Conservation (phyloP, 1,139 yeast species). For the Saccharomyces hybrid region DNA sequence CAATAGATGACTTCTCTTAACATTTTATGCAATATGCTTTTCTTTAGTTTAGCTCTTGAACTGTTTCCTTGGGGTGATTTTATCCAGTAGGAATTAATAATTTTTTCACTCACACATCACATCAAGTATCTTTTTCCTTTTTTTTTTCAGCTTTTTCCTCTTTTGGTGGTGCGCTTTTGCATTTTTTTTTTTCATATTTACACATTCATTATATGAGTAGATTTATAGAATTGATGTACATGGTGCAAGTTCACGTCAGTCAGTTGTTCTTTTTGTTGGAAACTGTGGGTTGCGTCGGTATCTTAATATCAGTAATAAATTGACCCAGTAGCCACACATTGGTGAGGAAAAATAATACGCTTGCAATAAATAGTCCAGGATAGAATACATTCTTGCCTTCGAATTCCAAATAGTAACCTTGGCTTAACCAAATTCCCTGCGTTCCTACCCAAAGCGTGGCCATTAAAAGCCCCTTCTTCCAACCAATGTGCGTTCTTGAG, state of each 20-base stretch:
- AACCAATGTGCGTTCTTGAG: slow-evolving; percentile 32
- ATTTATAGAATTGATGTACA: neutral
- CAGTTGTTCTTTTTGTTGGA: neutral
- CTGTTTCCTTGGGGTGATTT: neutral
- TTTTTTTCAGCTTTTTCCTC: neutral
- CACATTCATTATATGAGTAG: neutral
- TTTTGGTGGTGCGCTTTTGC: neutral
- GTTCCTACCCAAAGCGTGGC: slow-evolving; percentile 55
- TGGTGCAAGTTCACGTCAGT: too few relatives aligned
- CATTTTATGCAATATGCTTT: neutral
- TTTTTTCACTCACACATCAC: neutral
- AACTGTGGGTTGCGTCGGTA: neutral
- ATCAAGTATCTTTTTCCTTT: neutral
- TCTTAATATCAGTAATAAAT: slow-evolving; percentile 35
- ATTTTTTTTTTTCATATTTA: neutral
- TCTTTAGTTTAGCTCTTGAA: neutral
- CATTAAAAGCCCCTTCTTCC: slow-evolving; percentile 35
- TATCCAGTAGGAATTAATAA: neutral
- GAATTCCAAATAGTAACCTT: slow-evolving; percentile 78
- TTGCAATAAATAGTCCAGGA: slow-evolving; percentile 51
- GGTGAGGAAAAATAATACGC: slow-evolving; percentile 58
- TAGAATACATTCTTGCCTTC: slow-evolving; percentile 62
- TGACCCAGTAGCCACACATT: slow-evolving; percentile 59
- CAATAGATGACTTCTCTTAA: slow-evolving; percentile 59
- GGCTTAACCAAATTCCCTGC: slow-evolving; percentile 73